Percentiles rank a stretch among this genome's conserved stretches.
These are phyloP conservation scores for Aphanomyces astaci DNA, from an alignment of 352 stramenopile species.

Conservation along the genomic window DNA sequence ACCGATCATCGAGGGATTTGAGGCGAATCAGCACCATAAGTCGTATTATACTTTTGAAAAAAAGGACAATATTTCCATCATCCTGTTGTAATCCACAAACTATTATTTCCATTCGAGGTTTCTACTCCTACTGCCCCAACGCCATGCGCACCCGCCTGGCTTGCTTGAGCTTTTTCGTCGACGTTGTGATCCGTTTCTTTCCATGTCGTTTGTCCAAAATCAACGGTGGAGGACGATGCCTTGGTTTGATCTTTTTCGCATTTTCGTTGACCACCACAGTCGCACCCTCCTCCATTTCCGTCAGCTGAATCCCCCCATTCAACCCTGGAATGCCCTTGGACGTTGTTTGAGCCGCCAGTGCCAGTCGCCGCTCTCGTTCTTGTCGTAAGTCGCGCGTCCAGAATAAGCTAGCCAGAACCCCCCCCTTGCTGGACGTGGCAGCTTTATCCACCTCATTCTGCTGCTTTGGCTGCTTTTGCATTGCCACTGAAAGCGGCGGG, in stretches of 20 bases:
- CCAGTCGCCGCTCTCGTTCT: not conserved
- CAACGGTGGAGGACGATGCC: too few species aligned
- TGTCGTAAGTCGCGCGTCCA: conserved; percentile 5
- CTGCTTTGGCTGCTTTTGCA: too few species aligned
- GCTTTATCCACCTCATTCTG: not conserved
- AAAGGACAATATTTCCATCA: too few species aligned
- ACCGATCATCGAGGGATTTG: too few species aligned
- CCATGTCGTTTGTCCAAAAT: not conserved
- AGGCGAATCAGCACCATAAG: too few species aligned
- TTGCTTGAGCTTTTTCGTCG: conserved; percentile 13
- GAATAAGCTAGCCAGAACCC: not conserved
- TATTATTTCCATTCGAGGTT: too few species aligned
- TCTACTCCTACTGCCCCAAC: too few species aligned
- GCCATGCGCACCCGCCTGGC: not conserved
- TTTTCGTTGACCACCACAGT: not conserved
- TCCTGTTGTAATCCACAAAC: too few species aligned
- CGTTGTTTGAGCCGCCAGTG: not conserved
- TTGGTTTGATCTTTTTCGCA: not conserved
- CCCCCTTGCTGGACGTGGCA: not conserved
- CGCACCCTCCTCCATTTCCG: not conserved
- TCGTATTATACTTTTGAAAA: too few species aligned
- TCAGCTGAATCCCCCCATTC: too few species aligned
- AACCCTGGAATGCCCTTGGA: too few species aligned
- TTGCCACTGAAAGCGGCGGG: too few species aligned
- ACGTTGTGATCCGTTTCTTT: conserved; percentile 3